Evolutionary conservation across 108 stramenopile genomes (phyloP), one percentile per base, ranked within the genome.

Genomic region (Pseudonitzschia pungens): DNA sequence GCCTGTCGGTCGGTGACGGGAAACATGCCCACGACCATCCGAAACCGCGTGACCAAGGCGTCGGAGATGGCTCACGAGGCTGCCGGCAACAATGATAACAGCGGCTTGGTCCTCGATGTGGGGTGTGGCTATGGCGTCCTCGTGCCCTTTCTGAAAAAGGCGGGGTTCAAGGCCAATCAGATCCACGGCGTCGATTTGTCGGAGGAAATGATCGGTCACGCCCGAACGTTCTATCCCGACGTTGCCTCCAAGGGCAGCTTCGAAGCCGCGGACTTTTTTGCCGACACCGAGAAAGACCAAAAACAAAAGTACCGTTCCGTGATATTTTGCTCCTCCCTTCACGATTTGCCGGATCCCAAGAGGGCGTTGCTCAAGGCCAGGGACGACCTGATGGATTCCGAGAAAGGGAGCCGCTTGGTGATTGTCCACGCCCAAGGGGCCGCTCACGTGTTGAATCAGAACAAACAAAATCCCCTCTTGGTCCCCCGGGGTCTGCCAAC

Each of bases 381-480:
- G 33, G 20, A 27, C n/a, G 73, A 79, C 27, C 43, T 88, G 27
- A 48, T 91, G 56, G 3, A 70, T 12, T 16, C 69, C 28, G 72
- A 83, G 52, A 84, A 84, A 27, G 60, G 60, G n/a, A 62, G 60
- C 29, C 32, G 60, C 32, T 48, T 88, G 14, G 71, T 91, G 0
- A 69, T 91, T 69, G 70, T 87, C 5, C 90, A 91, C 73, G 82
- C 90, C 33, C 90, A 91, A 60, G 90, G 90, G 59, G 87, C 87
- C 10, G 48, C 76, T 21, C 87, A 91, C 76, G 87, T 91, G 21
- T 22, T 76, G 31, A 71, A 69, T 32, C 90, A 91, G 77, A 60
- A 74, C 43, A 77, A 75, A 43, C 71, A 79, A 16, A 88, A 91
- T 77, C 87, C 90, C 22, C 77, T 87, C 43, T 68, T 91, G 76